Evolutionary conservation across 768 basidiomycete species (phyloP).

Genomic region (Auricularia sp.): DNA sequence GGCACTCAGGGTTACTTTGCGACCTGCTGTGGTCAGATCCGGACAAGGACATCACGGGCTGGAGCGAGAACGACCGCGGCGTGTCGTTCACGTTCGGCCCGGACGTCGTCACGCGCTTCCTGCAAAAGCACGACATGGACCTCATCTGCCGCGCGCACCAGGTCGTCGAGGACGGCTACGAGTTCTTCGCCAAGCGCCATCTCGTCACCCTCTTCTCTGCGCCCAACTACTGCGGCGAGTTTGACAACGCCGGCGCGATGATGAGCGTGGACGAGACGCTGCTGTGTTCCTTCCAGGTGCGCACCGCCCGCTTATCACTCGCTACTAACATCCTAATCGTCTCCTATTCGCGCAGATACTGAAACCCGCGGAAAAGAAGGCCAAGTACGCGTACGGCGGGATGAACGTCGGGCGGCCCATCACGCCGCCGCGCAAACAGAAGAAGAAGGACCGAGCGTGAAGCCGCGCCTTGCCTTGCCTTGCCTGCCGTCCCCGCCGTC

Average conservation of each 20-base stretch:
- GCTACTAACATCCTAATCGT: too few species aligned
- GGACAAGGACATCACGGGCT: slow-evolving; percentile 98
- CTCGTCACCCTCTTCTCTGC: slow-evolving; percentile 95
- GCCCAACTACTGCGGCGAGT: slow-evolving; percentile 91
- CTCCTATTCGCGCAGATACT: slow-evolving; percentile 53
- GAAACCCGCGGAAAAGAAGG: slow-evolving; percentile 99
- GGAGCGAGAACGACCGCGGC: slow-evolving; percentile 98
- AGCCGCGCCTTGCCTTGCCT: too few species aligned
- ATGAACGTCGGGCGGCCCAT: slow-evolving; percentile 67
- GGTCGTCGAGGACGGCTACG: slow-evolving; percentile 97
- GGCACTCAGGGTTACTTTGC: slow-evolving; percentile 68
- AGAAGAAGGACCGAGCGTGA: slow-evolving; percentile 66
- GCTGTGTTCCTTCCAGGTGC: slow-evolving; percentile 94
- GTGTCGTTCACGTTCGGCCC: slow-evolving; percentile 99
- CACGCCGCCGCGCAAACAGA: slow-evolving; percentile 93
- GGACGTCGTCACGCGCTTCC: slow-evolving; percentile 94
- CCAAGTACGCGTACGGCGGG: slow-evolving; percentile 81
- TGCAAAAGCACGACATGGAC: slow-evolving; percentile 99
- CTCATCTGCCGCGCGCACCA: slow-evolving; percentile 91
- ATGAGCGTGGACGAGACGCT: slow-evolving; percentile 99
- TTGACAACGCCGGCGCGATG: slow-evolving; percentile 99
- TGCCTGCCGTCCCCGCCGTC: too few species aligned
- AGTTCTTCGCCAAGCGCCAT: slow-evolving; percentile 97
- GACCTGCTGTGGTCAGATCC: slow-evolving; percentile 99
- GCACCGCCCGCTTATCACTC: slow-evolving; percentile 9